Base-by-base conservation (phyloP, 768 basidiomycete species). In the Psilocybe cyanescens region DNA sequence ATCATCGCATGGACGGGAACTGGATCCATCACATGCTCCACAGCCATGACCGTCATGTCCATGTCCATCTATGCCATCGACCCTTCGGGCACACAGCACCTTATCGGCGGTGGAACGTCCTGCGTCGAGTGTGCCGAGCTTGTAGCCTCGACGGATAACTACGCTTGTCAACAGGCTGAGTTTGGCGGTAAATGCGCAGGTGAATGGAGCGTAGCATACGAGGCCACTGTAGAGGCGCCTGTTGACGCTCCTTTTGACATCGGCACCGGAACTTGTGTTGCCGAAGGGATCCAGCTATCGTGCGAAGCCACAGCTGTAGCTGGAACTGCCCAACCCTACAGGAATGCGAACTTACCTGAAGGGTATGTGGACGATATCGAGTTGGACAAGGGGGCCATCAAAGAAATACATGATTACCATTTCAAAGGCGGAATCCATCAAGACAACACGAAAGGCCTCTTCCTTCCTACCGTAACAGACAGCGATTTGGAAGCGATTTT, bases 161-260 rank as follows among this genome's bases (percentile, higher is more conserved):
- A 58, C 48, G 6, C 8, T 4, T 58, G 57, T 48, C 57, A 58
- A 30, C 57, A 58, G 31, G 33, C 57, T 2, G 47, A 58, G 9
- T 39, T 51, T 11, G 47, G 48, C 11, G 57, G 57, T 16, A 51
- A 30, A 28, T 58, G 57, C 49, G 24, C 57, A 6, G 57, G 57
- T n/a, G 57, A 58, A 24, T 58, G 57, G 57, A 29, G 33, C 19
- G 50, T 58, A 12, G 31, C 35, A 17, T 58, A 58, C 33, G 57
- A 58, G 24, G 57, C 57, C 14, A 47, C 31, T 8, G 11, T 58
- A 30, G 50, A 50, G n/a, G 57, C 57, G 6, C 57, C 57, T 39
- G 14, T 31, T 8, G 57, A 24, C 14, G 3, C 33, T 7, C 14
- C 14, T 19, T 58, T 58, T 37, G 48, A 51, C 1, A 2, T 17